Conservation (phyloP, 768 basidiomycete species). For the Lentinula sp. region DNA sequence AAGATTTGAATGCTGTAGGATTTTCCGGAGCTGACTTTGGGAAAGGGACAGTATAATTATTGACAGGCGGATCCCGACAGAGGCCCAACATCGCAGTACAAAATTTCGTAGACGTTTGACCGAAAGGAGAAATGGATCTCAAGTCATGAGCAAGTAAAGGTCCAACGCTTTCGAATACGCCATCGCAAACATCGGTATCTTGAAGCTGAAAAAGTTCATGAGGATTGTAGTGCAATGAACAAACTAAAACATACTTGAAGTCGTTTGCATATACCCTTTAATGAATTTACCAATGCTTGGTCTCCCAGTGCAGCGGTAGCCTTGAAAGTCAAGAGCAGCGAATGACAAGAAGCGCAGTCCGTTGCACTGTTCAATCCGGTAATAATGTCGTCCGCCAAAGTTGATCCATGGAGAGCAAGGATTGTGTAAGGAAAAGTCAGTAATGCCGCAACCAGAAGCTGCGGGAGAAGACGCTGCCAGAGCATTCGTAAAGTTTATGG, state of each 20-base stretch:
- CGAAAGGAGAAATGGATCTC: slow-evolving; percentile 38
- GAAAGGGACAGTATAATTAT: slow-evolving; percentile 35
- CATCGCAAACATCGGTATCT: slow-evolving; percentile 54
- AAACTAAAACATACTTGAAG: slow-evolving; percentile 23
- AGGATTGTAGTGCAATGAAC: background rate
- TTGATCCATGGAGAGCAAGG: background rate
- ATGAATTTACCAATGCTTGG: slow-evolving; percentile 32
- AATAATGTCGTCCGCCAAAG: slow-evolving; percentile 22
- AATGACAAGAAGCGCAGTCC: slow-evolving; percentile 47
- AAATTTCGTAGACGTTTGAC: slow-evolving; percentile 45
- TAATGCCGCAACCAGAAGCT: background rate
- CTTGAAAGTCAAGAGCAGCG: slow-evolving; percentile 39
- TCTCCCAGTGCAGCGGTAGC: slow-evolving; percentile 44
- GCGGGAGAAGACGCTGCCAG: background rate
- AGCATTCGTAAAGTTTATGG: background rate
- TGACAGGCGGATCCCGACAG: slow-evolving; percentile 43
- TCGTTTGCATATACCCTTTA: slow-evolving; percentile 39
- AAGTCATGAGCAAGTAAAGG: slow-evolving; percentile 55
- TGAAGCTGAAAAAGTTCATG: slow-evolving; percentile 27
- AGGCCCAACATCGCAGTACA: slow-evolving; percentile 51
- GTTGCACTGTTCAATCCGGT: slow-evolving; percentile 37
- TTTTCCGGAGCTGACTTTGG: slow-evolving; percentile 32
- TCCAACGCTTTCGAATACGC: slow-evolving; percentile 41
- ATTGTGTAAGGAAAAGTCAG: background rate
- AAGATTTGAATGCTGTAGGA: slow-evolving; percentile 26